phyloP scores from a whole-genome alignment of 768 basidiomycete species.

The Pleurotus djamor region DNA sequence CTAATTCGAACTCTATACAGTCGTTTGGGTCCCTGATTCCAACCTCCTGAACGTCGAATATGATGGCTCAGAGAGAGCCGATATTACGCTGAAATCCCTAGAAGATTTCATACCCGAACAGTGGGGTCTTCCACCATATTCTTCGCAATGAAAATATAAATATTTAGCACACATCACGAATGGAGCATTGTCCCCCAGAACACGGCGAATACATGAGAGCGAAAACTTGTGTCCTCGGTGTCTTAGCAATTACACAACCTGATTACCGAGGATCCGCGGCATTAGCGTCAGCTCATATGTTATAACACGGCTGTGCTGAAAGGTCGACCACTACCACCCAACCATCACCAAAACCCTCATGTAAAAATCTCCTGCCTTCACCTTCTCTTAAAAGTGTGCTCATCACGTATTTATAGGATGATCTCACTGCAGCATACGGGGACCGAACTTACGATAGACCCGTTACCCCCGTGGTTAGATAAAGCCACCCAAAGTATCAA shows the following conservation, averaged over 20 bases:
- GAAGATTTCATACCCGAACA: conserved; percentile 77
- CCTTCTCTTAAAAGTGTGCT: not conserved
- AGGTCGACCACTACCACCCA: too few relatives aligned
- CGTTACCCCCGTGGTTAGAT: not conserved
- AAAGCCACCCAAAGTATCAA: not conserved
- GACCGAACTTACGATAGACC: not conserved
- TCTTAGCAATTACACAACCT: too few relatives aligned
- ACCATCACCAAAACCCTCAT: not conserved
- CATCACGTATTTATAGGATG: not conserved
- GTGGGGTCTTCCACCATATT: conserved; percentile 81
- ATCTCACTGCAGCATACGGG: not conserved
- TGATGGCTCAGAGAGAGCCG: conserved; percentile 47
- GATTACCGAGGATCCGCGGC: too few relatives aligned
- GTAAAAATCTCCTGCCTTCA: not conserved
- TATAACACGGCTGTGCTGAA: too few relatives aligned
- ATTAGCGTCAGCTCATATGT: too few relatives aligned
- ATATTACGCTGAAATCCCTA: conserved; percentile 58
- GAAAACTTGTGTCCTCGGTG: not conserved
- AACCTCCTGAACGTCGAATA: conserved; percentile 57
- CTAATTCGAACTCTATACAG: conserved; percentile 30
- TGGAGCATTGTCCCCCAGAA: not conserved
- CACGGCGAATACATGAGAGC: not conserved
- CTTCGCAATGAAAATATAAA: conserved; percentile 6
- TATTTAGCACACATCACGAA: too few relatives aligned
- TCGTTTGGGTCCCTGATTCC: conserved; percentile 83